A percentile compares a stretch with the other conserved stretches of the same genome.
Evolutionary conservation across 2,329 filamentous ascomycete genomes (phyloP).

Genomic region (Cercospora janseana): DNA sequence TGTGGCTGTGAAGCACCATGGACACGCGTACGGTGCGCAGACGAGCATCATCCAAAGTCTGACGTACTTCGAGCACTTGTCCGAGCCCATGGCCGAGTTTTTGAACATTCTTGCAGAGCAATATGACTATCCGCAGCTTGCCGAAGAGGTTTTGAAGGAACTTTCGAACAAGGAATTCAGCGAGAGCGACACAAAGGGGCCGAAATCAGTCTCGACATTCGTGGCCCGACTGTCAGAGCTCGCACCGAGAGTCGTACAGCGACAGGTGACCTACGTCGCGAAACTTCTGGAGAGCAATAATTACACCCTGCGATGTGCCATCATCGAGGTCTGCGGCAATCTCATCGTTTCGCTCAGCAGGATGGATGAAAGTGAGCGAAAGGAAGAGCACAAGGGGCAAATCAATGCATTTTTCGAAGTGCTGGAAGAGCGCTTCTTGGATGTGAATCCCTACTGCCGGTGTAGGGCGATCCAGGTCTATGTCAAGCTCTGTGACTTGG

Average conservation of each 20-base stretch:
- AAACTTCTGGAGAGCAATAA: conserved; percentile 97
- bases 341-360: conserved; percentile 87
- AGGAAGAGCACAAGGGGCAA: conserved; percentile 90
- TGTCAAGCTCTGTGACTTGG: conserved; percentile 85
- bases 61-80: conserved; percentile 98
- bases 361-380: conserved; percentile 72
- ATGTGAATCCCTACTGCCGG: conserved; percentile 94
- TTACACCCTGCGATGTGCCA: conserved; percentile 85
- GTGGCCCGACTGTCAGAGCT: conserved; percentile 91
- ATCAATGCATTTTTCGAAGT: conserved; percentile 97
- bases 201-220: conserved; percentile 93
- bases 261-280: conserved; percentile 92
- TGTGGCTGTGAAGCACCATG: conserved; percentile 95
- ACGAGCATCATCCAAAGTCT: conserved; percentile 97
- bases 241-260: conserved; percentile 86
- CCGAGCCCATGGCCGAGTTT: conserved; percentile 98
- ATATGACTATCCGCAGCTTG: conserved; percentile 94
- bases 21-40: conserved; percentile 93
- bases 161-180: conserved; percentile 98
- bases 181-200: conserved; percentile 89
- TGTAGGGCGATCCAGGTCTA: conserved; percentile 92
- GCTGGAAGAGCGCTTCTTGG: conserved; percentile 90
- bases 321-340: conserved; percentile 97
- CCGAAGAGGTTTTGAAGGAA: conserved; percentile 89
- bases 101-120: conserved; percentile 93